These are phyloP conservation scores for Eucalyptus sp. DNA, from an alignment of 345 rosid species.

Conservation along the genomic window DNA sequence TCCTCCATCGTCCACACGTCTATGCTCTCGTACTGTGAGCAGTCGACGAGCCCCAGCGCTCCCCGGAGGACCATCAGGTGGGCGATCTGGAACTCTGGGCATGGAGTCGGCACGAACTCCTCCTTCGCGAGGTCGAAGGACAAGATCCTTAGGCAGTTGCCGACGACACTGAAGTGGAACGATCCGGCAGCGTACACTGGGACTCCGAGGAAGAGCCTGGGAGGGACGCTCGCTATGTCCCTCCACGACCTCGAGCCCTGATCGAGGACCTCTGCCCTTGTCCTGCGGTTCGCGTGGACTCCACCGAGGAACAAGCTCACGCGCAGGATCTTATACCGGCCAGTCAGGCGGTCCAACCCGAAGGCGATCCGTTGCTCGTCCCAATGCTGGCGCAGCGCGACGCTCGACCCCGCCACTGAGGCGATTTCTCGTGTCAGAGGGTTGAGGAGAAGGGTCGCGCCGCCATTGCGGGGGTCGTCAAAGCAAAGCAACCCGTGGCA, in stretches of 20 bases:
- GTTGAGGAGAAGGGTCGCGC: background rate
- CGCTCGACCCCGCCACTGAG: accelerated
- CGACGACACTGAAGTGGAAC: background rate
- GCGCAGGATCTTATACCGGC: background rate
- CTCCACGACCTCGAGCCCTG: background rate
- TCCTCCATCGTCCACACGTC: too few species aligned
- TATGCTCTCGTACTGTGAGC: too few species aligned
- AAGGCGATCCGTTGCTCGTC: background rate
- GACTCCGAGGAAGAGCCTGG: background rate
- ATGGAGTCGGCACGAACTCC: too few species aligned
- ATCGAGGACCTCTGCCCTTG: background rate
- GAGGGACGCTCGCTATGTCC: background rate
- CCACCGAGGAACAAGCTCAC: background rate
- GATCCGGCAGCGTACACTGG: background rate
- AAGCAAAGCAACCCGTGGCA: background rate
- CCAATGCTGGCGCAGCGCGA: accelerated
- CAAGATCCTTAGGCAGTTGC: accelerated
- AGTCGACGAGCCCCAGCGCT: too few species aligned
- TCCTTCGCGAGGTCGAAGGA: too few species aligned
- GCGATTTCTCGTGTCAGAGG: background rate
- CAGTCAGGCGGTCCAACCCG: background rate
- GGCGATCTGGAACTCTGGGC: too few species aligned
- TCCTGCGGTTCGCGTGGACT: background rate
- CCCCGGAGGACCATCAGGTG: too few species aligned
- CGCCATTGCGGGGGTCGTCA: accelerated